These are phyloP conservation scores for Boletellus ananas DNA, from an alignment of 768 basidiomycete species.

Conservation along the genomic window DNA sequence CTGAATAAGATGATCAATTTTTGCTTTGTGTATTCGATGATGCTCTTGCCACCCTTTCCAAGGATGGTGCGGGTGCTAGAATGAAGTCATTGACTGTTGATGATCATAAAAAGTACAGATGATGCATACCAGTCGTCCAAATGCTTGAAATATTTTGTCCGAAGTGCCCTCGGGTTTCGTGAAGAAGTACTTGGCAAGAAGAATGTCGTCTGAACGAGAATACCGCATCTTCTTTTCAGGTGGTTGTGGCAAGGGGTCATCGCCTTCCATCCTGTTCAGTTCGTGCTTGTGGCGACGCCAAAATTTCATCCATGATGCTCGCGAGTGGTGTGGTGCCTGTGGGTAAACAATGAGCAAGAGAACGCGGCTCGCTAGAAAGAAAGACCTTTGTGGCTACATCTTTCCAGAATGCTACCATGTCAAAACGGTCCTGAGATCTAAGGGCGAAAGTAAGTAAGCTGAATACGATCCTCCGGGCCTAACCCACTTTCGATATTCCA, in stretches of 20 bases:
- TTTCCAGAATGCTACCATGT: conserved; percentile 80
- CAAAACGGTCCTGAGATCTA: conserved; percentile 56
- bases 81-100: not conserved
- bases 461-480: not conserved
- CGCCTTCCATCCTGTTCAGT: conserved; percentile 57
- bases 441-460: conserved; percentile 3
- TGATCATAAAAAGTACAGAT: not conserved
- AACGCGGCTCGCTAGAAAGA: conserved; percentile 3
- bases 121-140: conserved; percentile 59
- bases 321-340: conserved; percentile 85
- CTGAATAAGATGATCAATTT: conserved; percentile 77
- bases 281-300: conserved; percentile 89
- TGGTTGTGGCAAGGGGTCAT: conserved; percentile 67
- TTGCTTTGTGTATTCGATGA: conserved; percentile 81
- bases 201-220: conserved; percentile 71
- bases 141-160: conserved; percentile 80
- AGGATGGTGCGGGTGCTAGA: conserved; percentile 80
- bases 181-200: conserved; percentile 72
- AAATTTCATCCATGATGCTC: conserved; percentile 93
- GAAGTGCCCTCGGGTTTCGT: conserved; percentile 76
- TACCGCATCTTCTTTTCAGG: conserved; percentile 90
- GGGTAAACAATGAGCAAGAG: conserved; percentile 1
- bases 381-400: conserved; percentile 65
- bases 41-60: conserved; percentile 97
- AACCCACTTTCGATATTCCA: conserved; percentile 71